Conservation (phyloP, 1,284 basidiomycete species). For the Waitea zeae region DNA sequence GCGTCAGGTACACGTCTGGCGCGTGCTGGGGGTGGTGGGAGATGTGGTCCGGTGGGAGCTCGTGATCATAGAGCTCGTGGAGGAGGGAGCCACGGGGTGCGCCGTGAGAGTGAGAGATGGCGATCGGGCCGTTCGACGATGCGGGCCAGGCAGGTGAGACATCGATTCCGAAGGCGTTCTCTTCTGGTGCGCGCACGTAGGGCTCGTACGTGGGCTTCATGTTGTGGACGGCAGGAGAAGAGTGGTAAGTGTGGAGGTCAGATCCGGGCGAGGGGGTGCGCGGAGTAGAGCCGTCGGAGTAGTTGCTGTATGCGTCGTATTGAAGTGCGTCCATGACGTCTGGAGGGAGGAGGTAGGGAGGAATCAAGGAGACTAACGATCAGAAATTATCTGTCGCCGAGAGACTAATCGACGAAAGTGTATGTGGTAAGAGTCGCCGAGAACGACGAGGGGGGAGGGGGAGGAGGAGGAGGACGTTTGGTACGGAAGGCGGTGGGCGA, state of each 20-base stretch:
- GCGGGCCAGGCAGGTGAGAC: no score
- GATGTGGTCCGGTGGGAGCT: conserved; percentile 20
- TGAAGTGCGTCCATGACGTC: no score
- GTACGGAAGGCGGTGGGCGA: no score
- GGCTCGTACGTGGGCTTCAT: conserved; percentile 24
- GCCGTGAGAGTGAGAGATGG: conserved; percentile 15
- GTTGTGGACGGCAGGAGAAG: conserved; percentile 22
- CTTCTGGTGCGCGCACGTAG: conserved; percentile 31
- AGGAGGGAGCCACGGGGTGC: conserved; percentile 31
- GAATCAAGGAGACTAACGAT: no score
- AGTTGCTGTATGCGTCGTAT: conserved; percentile 47
- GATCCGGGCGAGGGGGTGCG: conserved; percentile 48
- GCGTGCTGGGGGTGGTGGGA: conserved; percentile 17
- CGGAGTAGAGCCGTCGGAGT: conserved; percentile 46
- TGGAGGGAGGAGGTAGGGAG: no score
- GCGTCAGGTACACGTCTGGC: conserved; percentile 19
- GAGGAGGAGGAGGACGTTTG: no score
- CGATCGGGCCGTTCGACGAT: conserved; percentile 20
- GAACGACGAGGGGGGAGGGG: no score
- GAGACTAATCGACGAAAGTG: no score
- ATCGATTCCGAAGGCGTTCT: conserved; percentile 20
- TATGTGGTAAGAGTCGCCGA: no score
- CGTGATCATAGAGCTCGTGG: conserved; percentile 41
- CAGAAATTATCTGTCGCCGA: no score
- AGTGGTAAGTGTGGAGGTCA: conserved; percentile 19